phyloP scores from a whole-genome alignment of 768 basidiomycete genomes.

The Psilocybe subaeruginosa region DNA sequence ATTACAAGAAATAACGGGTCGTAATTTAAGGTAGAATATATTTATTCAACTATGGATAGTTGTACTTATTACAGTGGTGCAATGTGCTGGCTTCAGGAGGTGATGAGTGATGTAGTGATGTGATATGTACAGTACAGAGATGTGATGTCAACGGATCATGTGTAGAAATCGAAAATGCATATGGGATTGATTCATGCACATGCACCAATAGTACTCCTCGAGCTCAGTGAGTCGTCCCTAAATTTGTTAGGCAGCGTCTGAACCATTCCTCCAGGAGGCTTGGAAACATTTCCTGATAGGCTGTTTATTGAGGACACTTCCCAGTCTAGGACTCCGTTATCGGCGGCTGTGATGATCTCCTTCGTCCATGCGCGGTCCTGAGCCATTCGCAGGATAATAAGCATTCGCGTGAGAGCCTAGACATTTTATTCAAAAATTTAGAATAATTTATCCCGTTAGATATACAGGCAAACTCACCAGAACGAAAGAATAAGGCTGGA shows the following conservation, averaged over 20 bases:
- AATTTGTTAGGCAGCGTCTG: constrained; percentile 26
- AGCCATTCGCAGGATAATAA: constrained; percentile 42
- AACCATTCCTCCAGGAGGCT: constrained; percentile 3
- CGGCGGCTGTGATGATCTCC: constrained; percentile 34
- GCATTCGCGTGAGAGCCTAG: constrained; percentile 39
- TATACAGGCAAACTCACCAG: constrained; percentile 25
- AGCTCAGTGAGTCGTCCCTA: constrained; percentile 22
- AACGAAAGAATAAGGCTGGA: constrained; percentile 32
- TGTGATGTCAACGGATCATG: neutral
- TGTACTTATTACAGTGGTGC: neutral
- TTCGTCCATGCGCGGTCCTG: constrained; percentile 42
- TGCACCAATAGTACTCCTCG: constrained; percentile 14
- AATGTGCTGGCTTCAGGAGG: neutral
- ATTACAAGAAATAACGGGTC: too few relatives aligned
- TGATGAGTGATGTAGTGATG: neutral
- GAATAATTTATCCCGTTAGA: too few relatives aligned
- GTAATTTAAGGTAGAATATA: too few relatives aligned
- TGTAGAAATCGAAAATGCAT: neutral
- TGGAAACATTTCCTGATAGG: constrained; percentile 25
- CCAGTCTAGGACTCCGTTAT: constrained; percentile 39
- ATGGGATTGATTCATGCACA: neutral
- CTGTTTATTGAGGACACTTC: constrained; percentile 40
- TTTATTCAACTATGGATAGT: neutral
- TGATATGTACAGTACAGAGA: neutral
- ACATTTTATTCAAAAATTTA: too few relatives aligned